phyloP scores from a whole-genome alignment of 1,284 basidiomycete species.

The Volvariella surrecta region DNA sequence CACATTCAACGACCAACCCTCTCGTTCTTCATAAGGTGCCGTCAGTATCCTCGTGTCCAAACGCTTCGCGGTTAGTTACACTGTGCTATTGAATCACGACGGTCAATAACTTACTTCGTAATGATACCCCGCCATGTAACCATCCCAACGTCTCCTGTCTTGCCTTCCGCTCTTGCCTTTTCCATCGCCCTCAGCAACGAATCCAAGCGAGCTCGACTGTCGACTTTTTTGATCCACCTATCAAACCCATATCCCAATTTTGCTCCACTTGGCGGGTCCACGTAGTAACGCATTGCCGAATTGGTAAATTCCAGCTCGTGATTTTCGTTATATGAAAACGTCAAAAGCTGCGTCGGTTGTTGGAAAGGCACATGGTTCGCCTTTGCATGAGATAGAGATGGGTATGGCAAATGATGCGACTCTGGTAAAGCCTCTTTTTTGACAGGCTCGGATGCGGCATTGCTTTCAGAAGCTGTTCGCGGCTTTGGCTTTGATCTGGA shows the following conservation, averaged over 20 bases:
- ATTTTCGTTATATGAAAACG: slow-evolving; percentile 52
- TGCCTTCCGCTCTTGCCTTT: slow-evolving; percentile 20
- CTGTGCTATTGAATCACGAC: slow-evolving; percentile 9
- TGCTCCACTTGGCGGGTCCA: slow-evolving; percentile 52
- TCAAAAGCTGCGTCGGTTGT: slow-evolving; percentile 51
- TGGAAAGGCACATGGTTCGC: slow-evolving; percentile 41
- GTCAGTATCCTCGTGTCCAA: slow-evolving; percentile 51
- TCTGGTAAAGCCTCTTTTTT: no score
- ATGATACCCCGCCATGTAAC: slow-evolving; percentile 88
- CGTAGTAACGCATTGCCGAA: slow-evolving; percentile 61
- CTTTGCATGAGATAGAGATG: slow-evolving; percentile 16
- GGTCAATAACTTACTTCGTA: slow-evolving; percentile 57
- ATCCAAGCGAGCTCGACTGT: slow-evolving; percentile 57
- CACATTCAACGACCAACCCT: slow-evolving; percentile 80
- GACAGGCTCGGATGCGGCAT: no score
- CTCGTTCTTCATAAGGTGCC: slow-evolving; percentile 74
- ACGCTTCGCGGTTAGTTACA: slow-evolving; percentile 8
- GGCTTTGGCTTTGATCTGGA: no score
- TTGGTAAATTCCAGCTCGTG: slow-evolving; percentile 55
- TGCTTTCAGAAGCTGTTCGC: no score
- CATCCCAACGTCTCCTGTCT: slow-evolving; percentile 40
- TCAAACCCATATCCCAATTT: slow-evolving; percentile 61
- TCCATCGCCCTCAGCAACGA: slow-evolving; percentile 49
- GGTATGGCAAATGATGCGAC: slow-evolving; percentile 23
- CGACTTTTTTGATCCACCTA: slow-evolving; percentile 58